Evolutionary conservation across 1,139 yeast species (phyloP).

Genomic region (Hanseniaspora gamundiae): DNA sequence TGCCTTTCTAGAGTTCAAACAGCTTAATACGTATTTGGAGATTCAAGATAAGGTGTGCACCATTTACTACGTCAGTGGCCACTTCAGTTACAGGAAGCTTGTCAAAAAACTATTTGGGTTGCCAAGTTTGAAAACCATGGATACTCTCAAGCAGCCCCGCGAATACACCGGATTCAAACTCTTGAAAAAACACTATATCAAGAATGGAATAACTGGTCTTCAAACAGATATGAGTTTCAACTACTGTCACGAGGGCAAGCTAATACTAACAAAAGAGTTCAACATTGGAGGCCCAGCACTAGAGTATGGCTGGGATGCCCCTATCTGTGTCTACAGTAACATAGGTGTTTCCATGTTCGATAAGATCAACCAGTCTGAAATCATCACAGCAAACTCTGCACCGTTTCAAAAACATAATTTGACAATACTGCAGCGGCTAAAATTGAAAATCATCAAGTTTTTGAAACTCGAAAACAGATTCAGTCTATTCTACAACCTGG

Average conservation of each 20-base stretch:
- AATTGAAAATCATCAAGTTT: slow-evolving; percentile 3
- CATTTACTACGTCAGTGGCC: slow-evolving; percentile 10
- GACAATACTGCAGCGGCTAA: slow-evolving; percentile 3
- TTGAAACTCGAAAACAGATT: not conserved
- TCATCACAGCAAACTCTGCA: not conserved
- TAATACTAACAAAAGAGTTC: slow-evolving; percentile 29
- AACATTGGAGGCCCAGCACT: slow-evolving; percentile 28
- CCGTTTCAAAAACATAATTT: not conserved
- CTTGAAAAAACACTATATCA: slow-evolving; percentile 37
- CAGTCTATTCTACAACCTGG: slow-evolving; percentile 8
- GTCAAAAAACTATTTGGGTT: slow-evolving; percentile 11
- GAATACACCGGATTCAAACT: slow-evolving; percentile 49
- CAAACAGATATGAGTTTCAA: slow-evolving; percentile 38
- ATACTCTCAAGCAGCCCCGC: slow-evolving; percentile 8
- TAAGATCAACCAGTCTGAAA: not conserved
- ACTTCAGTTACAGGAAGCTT: slow-evolving; percentile 9
- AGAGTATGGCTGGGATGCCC: slow-evolving; percentile 41
- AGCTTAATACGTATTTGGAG: slow-evolving; percentile 2
- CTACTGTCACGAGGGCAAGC: slow-evolving; percentile 45
- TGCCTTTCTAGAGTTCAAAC: not conserved
- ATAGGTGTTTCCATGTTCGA: slow-evolving; percentile 4
- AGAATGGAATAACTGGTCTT: slow-evolving; percentile 30
- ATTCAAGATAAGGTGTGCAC: slow-evolving; percentile 15
- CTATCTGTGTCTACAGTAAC: slow-evolving; percentile 35
- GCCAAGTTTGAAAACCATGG: slow-evolving; percentile 5